A percentile compares a stretch with the other conserved stretches of the same genome.
Conservation (phyloP, 306 rosid species). For the Arachis hypogaea region DNA sequence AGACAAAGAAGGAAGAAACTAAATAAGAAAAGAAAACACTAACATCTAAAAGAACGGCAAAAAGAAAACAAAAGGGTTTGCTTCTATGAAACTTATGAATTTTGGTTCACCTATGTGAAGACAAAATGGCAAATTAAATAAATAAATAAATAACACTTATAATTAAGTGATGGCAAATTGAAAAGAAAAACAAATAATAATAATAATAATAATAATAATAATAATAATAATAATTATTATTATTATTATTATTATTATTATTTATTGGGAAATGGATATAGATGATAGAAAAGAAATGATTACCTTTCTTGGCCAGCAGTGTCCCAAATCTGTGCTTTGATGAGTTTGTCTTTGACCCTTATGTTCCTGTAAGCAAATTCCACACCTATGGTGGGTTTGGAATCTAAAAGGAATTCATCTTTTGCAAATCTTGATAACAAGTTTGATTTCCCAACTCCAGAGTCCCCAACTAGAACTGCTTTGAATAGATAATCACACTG, state of each 20-base stretch:
- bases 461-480: conserved; percentile 81
- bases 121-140: neutral
- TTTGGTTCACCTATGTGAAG: conserved; percentile 1
- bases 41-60: neutral
- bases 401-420: conserved; percentile 75
- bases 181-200: neutral
- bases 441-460: conserved; percentile 93
- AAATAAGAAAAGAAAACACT: neutral
- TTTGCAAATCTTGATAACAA: conserved; percentile 79
- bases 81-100: neutral
- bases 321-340: conserved; percentile 98
- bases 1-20: conserved; percentile 14
- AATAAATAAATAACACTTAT: neutral
- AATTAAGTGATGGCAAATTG: neutral
- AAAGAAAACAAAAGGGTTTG: conserved; percentile 11
- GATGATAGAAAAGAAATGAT: no score
- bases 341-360: conserved; percentile 63
- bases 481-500: conserved; percentile 91
- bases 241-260: no score
- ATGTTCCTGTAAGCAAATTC: conserved; percentile 92
- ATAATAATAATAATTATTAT: no score
- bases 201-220: neutral
- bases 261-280: no score
- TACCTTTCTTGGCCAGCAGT: conserved; percentile 99
- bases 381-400: conserved; percentile 91